Percentiles rank a stretch among this genome's conserved stretches.
These are phyloP conservation scores for Trametes punicea DNA, from an alignment of 768 basidiomycete genomes.

Conservation along the genomic window DNA sequence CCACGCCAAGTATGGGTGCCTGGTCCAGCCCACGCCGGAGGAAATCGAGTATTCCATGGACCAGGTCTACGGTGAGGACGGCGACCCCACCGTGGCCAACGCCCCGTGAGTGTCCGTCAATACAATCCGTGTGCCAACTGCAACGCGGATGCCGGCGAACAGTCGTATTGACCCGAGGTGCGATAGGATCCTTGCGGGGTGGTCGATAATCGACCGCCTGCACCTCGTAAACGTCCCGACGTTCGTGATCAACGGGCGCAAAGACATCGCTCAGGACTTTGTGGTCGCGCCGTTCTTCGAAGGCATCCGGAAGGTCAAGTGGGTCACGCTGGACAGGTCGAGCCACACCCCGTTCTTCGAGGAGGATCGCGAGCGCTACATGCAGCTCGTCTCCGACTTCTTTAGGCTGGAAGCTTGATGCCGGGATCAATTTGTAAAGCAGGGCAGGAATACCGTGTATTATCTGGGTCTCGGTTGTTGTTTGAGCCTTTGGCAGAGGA, in stretches of 20 bases:
- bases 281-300: slow-evolving; percentile 27
- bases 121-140: background rate
- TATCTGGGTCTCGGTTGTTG: too few relatives aligned
- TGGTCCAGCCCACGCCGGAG: slow-evolving; percentile 40
- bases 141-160: too few relatives aligned
- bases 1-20: slow-evolving; percentile 42
- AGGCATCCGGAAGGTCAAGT: slow-evolving; percentile 28
- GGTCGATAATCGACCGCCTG: slow-evolving; percentile 27
- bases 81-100: slow-evolving; percentile 44
- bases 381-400: slow-evolving; percentile 27
- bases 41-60: slow-evolving; percentile 34
- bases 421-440: background rate
- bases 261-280: slow-evolving; percentile 31
- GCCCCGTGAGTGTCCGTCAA: slow-evolving; percentile 14
- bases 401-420: slow-evolving; percentile 3
- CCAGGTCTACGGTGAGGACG: slow-evolving; percentile 27
- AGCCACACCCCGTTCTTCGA: slow-evolving; percentile 29
- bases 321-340: slow-evolving; percentile 30
- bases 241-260: slow-evolving; percentile 29
- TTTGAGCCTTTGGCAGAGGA: too few relatives aligned
- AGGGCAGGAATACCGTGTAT: too few relatives aligned
- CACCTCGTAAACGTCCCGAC: slow-evolving; percentile 27
- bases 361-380: slow-evolving; percentile 30
- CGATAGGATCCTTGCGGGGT: slow-evolving; percentile 24
- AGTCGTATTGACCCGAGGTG: background rate